These are phyloP conservation scores for Triadica sebifera DNA, from an alignment of 345 rosid species.

Conservation along the genomic window DNA sequence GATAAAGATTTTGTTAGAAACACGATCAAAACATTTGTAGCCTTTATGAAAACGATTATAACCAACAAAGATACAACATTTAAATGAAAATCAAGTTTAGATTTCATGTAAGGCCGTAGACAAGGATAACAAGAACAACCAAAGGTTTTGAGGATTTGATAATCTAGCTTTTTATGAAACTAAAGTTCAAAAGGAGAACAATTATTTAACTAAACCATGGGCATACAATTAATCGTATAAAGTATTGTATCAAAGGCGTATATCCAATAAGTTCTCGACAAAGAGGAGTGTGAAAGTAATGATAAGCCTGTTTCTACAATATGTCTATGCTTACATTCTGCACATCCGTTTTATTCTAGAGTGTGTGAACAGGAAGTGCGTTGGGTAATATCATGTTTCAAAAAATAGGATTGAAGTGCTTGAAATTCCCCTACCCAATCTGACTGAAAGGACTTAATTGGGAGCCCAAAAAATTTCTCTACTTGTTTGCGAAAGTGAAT, in stretches of 20 bases:
- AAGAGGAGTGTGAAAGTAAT: not conserved
- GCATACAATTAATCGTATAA: not conserved
- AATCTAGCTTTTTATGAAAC: not conserved
- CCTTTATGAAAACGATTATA: slow-evolving; percentile 1
- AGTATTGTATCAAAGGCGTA: not conserved
- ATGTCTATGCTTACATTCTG: not conserved
- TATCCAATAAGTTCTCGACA: not conserved
- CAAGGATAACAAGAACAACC: slow-evolving; percentile 5
- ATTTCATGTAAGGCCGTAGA: not conserved
- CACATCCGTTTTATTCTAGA: not conserved
- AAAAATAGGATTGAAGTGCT: not conserved
- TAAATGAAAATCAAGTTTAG: not conserved
- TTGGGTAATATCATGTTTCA: not conserved
- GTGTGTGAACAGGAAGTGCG: not conserved
- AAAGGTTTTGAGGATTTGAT: not conserved
- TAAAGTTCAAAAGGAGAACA: not conserved
- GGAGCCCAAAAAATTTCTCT: not conserved
- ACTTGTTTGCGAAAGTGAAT: too few species aligned
- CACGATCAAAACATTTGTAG: not conserved
- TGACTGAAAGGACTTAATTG: not conserved
- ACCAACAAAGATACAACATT: not conserved
- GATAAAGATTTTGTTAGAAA: not conserved
- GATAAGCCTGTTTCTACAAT: not conserved
- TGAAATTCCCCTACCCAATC: not conserved
- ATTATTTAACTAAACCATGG: not conserved